Conservation (phyloP, 768 basidiomycete species). For the Auriculariales sp. region DNA sequence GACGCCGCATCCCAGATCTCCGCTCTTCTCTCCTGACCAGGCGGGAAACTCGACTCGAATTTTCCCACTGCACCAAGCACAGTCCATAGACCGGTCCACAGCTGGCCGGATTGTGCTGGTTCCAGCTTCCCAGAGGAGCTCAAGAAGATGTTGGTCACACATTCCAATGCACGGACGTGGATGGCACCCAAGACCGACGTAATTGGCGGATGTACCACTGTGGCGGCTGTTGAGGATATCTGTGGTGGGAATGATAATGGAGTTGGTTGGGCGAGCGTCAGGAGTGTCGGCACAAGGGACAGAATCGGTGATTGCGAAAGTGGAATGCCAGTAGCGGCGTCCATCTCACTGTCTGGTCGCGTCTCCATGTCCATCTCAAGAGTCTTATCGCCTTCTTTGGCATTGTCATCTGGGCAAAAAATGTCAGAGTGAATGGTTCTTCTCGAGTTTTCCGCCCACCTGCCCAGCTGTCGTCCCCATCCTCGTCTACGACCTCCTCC, state of each 20-base stretch:
- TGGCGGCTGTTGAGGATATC: constrained; percentile 29
- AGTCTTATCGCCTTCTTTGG: constrained; percentile 20
- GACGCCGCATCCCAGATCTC: constrained; percentile 70
- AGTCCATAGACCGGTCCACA: constrained; percentile 58
- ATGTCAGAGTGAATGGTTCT: constrained; percentile 9
- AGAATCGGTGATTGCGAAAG: constrained; percentile 20
- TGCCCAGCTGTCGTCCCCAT: constrained; percentile 11
- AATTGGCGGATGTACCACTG: constrained; percentile 54
- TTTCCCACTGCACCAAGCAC: constrained; percentile 44
- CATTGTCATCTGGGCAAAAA: constrained; percentile 12
- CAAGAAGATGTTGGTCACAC: constrained; percentile 83
- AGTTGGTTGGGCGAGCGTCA: constrained; percentile 60
- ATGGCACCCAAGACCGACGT: constrained; percentile 75
- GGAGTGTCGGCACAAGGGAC: constrained; percentile 52
- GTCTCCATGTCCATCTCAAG: constrained; percentile 29
- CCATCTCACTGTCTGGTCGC: no score
- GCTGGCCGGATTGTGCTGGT: constrained; percentile 22
- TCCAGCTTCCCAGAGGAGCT: constrained; percentile 32
- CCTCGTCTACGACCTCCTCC: constrained; percentile 14
- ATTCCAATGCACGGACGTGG: constrained; percentile 76
- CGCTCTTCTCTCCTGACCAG: constrained; percentile 51
- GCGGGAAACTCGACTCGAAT: no score
- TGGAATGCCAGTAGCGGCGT: constrained; percentile 13
- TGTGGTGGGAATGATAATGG: constrained; percentile 69
- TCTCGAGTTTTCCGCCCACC: constrained; percentile 5